These are phyloP conservation scores for Psilocybe mexicana DNA, from an alignment of 1,284 basidiomycete species.

Conservation along the genomic window DNA sequence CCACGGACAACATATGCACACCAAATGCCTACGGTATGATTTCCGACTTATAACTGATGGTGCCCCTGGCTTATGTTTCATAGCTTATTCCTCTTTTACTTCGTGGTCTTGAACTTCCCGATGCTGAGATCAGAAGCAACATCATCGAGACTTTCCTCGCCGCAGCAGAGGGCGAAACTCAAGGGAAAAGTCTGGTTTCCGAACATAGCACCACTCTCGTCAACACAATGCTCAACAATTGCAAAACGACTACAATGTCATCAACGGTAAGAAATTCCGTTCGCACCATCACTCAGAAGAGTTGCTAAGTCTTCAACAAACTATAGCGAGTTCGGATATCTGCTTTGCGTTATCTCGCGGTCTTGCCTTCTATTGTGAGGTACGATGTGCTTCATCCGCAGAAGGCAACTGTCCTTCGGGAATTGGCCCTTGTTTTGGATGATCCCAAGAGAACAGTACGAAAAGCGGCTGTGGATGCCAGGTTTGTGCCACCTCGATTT, in stretches of 20 bases:
- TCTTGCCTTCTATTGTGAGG: constrained; percentile 73
- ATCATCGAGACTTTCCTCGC: constrained; percentile 81
- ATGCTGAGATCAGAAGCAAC: constrained; percentile 72
- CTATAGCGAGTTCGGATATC: constrained; percentile 58
- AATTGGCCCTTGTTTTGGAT: constrained; percentile 76
- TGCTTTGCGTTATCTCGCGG: constrained; percentile 73
- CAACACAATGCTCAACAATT: constrained; percentile 69
- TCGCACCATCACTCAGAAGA: neutral
- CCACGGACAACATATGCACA: constrained; percentile 74
- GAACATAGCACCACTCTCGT: constrained; percentile 74
- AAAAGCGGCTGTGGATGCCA: constrained; percentile 84
- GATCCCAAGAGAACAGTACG: constrained; percentile 83
- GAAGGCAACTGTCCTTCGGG: constrained; percentile 72
- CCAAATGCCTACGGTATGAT: constrained; percentile 66
- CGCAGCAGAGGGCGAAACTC: constrained; percentile 64
- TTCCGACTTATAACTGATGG: neutral
- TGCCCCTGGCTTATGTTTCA: constrained; percentile 3
- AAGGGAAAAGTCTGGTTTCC: constrained; percentile 52
- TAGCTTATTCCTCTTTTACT: constrained; percentile 89
- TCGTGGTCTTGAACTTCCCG: constrained; percentile 78
- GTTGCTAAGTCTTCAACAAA: neutral
- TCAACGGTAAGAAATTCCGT: constrained; percentile 44
- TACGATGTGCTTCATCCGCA: constrained; percentile 79
- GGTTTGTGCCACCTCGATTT: constrained; percentile 34
- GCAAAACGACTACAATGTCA: constrained; percentile 46